Evolutionary conservation across 1,284 basidiomycete species (phyloP).

Genomic region (Cryptococcus maquisensis): DNA sequence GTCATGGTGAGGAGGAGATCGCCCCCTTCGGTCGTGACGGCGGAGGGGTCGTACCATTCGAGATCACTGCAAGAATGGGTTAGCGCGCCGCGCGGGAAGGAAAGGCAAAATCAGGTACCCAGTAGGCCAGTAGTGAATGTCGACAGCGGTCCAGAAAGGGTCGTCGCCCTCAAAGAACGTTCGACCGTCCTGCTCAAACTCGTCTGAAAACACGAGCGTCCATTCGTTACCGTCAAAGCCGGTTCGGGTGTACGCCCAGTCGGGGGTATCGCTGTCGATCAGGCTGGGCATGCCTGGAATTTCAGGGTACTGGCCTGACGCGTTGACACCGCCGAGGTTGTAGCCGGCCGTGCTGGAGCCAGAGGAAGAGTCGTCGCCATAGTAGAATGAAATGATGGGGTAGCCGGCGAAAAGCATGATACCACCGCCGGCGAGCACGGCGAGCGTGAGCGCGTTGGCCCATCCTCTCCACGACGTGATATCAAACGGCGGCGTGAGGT

Average conservation of each 20-base stretch:
- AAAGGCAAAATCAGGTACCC: not conserved
- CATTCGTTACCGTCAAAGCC: slow-evolving; percentile 65
- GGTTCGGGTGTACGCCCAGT: slow-evolving; percentile 55
- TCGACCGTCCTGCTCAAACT: slow-evolving; percentile 68
- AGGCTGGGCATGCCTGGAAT: slow-evolving; percentile 58
- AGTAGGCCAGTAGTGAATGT: slow-evolving; percentile 51
- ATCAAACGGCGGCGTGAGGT: slow-evolving; percentile 49
- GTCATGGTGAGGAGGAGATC: slow-evolving; percentile 74
- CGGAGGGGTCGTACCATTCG: slow-evolving; percentile 65
- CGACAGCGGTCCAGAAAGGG: slow-evolving; percentile 52
- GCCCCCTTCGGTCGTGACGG: slow-evolving; percentile 73
- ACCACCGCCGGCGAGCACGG: slow-evolving; percentile 49
- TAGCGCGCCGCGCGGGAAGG: not conserved
- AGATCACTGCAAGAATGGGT: slow-evolving; percentile 32
- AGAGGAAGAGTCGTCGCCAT: slow-evolving; percentile 35
- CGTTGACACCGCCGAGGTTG: slow-evolving; percentile 73
- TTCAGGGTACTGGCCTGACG: slow-evolving; percentile 61
- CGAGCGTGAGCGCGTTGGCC: slow-evolving; percentile 56
- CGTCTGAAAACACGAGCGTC: slow-evolving; percentile 76
- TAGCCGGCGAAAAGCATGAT: slow-evolving; percentile 70
- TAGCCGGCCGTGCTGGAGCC: slow-evolving; percentile 47
- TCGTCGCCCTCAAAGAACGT: slow-evolving; percentile 54
- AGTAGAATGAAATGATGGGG: slow-evolving; percentile 63
- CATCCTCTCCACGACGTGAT: slow-evolving; percentile 43
- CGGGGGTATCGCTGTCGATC: slow-evolving; percentile 66